phyloP scores from a whole-genome alignment of 306 rosid species.

The Vigna unguiculata region DNA sequence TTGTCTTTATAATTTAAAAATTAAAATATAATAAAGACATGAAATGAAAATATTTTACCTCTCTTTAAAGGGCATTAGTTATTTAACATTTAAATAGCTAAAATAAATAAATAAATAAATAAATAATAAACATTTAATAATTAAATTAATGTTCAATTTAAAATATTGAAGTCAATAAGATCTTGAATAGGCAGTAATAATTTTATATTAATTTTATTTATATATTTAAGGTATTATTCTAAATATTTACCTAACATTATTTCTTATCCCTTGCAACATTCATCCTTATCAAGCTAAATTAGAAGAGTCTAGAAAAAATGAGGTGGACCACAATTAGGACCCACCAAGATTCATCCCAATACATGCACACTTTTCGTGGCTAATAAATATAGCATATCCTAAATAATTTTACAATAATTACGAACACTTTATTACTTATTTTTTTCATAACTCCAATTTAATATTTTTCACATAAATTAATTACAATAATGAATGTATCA shows the following conservation, averaged over 20 bases:
- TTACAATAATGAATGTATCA: no score
- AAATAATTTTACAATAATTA: no score
- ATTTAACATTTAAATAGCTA: not conserved
- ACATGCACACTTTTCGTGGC: not conserved
- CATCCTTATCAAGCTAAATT: not conserved
- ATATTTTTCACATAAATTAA: no score
- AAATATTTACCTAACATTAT: not conserved
- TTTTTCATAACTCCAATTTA: no score
- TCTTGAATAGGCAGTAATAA: not conserved
- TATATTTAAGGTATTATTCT: not conserved
- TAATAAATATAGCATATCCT: no score
- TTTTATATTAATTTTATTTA: not conserved
- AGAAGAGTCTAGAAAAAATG: not conserved
- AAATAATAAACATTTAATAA: not conserved
- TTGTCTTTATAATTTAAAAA: no score
- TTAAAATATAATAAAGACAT: no score
- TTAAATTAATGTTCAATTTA: not conserved
- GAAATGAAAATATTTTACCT: not conserved
- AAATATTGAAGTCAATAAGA: not conserved
- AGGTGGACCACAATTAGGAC: not conserved
- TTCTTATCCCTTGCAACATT: not conserved
- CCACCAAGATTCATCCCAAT: not conserved
- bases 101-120: not conserved
- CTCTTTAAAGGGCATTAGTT: not conserved
- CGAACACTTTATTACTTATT: no score